Conservation (phyloP, 1,284 basidiomycete genomes). For the Austroboletus olivaceoglutinosus region DNA sequence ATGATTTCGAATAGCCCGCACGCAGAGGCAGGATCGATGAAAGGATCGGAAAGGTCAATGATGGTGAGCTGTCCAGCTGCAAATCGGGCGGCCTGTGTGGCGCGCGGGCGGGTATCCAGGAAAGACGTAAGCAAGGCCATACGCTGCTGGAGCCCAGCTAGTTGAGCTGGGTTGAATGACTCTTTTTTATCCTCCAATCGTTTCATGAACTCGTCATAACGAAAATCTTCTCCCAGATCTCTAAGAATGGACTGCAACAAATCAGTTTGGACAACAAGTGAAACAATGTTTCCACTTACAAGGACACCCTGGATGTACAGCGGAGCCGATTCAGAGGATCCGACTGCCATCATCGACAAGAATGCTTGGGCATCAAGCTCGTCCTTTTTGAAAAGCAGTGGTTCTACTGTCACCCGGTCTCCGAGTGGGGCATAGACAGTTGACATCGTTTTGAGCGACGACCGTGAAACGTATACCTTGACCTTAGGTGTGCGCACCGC, state of each 20-base stretch:
- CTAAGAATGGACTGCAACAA: conserved; percentile 39
- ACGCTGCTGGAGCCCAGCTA: conserved; percentile 55
- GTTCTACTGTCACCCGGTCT: conserved; percentile 46
- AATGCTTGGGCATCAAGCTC: conserved; percentile 69
- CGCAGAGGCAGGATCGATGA: conserved; percentile 63
- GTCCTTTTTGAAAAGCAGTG: conserved; percentile 55
- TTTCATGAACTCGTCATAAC: conserved; percentile 46
- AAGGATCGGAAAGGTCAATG: conserved; percentile 68
- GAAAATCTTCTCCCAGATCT: conserved; percentile 47
- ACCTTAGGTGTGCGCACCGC: conserved; percentile 47
- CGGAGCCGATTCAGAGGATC: conserved; percentile 56
- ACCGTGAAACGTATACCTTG: conserved; percentile 59
- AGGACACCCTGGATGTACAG: conserved; percentile 65
- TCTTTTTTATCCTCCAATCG: conserved; percentile 47
- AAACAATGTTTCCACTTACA: conserved; percentile 35
- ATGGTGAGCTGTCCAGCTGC: conserved; percentile 56
- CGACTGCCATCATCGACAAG: conserved; percentile 65
- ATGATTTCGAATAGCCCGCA: conserved; percentile 71
- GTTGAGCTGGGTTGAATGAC: conserved; percentile 53
- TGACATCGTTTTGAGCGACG: conserved; percentile 60
- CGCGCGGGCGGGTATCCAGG: conserved; percentile 32
- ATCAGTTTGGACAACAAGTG: conserved; percentile 13
- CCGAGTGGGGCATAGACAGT: conserved; percentile 55
- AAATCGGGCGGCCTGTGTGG: conserved; percentile 39
- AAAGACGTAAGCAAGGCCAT: conserved; percentile 56